A percentile compares a stretch with the other conserved stretches of the same genome.
These are phyloP conservation scores for Colletotrichum chrysophilum DNA, from an alignment of 2,329 filamentous ascomycete species.

Conservation along the genomic window DNA sequence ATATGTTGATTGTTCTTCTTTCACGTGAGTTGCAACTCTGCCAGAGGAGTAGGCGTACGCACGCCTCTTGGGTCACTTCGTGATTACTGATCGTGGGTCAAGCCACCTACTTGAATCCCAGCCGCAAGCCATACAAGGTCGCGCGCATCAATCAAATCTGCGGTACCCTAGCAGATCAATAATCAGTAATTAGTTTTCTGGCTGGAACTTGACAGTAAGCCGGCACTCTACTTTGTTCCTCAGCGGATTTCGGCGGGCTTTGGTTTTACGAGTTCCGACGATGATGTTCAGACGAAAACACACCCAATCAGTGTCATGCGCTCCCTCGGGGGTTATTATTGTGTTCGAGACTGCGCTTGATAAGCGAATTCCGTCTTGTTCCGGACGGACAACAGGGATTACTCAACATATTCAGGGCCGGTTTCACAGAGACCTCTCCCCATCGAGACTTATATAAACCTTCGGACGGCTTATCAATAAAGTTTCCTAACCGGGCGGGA, in stretches of 20 bases:
- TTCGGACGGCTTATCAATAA: not conserved
- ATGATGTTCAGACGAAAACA: not conserved
- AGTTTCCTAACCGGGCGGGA: not conserved
- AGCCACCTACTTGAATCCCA: not conserved
- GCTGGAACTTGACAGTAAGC: not conserved
- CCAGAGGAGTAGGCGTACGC: not conserved
- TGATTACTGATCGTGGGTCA: not conserved
- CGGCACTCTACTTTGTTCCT: not conserved
- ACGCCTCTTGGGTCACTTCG: not conserved
- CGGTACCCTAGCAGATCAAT: not conserved
- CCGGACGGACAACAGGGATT: not conserved
- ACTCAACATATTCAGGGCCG: not conserved
- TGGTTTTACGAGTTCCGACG: not conserved
- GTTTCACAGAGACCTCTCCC: not conserved
- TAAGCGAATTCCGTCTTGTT: not conserved
- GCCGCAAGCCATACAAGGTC: not conserved
- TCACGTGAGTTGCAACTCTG: not conserved
- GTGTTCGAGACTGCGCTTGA: not conserved
- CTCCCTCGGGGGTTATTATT: not conserved
- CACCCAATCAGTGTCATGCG: not conserved
- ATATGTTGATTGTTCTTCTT: not conserved
- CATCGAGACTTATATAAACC: not conserved
- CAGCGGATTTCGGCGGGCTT: not conserved
- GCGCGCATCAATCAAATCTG: not conserved
- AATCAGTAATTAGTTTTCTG: not conserved